These are phyloP conservation scores for Protomyces arabidopsidicola DNA, from an alignment of 1,139 yeast species.

Conservation along the genomic window DNA sequence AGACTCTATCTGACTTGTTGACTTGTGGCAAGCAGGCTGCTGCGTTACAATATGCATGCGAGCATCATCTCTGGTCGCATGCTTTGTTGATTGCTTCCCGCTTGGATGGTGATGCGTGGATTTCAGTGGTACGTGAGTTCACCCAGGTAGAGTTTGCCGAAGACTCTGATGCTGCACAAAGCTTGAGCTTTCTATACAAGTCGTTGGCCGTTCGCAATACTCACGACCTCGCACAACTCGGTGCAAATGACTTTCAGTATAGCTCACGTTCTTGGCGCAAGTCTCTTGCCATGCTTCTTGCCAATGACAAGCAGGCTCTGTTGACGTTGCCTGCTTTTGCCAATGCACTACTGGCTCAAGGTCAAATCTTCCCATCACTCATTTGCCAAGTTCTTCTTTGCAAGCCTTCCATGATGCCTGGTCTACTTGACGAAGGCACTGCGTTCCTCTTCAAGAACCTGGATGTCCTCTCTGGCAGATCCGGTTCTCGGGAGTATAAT, in stretches of 20 bases:
- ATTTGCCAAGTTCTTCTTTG: slow-evolving; percentile 34
- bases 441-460: not conserved
- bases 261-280: slow-evolving; percentile 12
- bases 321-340: not conserved
- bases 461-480: not conserved
- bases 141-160: slow-evolving; percentile 43
- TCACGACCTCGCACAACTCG: slow-evolving; percentile 39
- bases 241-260: slow-evolving; percentile 22
- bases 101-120: slow-evolving; percentile 59
- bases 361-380: not conserved
- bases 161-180: slow-evolving; percentile 43
- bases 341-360: not conserved
- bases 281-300: slow-evolving; percentile 10
- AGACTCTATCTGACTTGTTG: slow-evolving; percentile 25
- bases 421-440: slow-evolving; percentile 33
- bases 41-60: slow-evolving; percentile 61
- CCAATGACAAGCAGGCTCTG: not conserved
- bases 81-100: slow-evolving; percentile 68
- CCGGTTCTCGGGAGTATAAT: not conserved
- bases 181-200: slow-evolving; percentile 60
- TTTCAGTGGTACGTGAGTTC: slow-evolving; percentile 53
- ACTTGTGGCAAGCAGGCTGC: slow-evolving; percentile 61
- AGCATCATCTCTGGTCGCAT: slow-evolving; percentile 69
- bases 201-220: slow-evolving; percentile 61
- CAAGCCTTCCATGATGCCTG: slow-evolving; percentile 40